A percentile compares a stretch with the other conserved stretches of the same genome.
Conservation (phyloP, 495 filamentous ascomycete genomes). For the Tuber borchii region DNA sequence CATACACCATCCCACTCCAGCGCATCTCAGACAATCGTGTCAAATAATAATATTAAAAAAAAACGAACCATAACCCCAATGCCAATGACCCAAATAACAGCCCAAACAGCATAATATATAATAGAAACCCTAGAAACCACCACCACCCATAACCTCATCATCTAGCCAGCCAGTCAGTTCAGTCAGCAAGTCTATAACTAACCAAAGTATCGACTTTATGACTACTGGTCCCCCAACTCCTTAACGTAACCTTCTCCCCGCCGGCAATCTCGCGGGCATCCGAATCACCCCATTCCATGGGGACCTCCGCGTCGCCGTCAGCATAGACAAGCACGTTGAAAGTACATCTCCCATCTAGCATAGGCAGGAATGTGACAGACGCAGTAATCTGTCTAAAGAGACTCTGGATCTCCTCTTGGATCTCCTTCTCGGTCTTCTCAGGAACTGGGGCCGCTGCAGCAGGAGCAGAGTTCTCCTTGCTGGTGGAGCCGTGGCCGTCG, state of each 20-base stretch:
- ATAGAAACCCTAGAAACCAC: conserved; percentile 3
- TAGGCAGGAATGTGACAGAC: conserved; percentile 91
- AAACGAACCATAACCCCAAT: conserved; percentile 10
- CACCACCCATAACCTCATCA: background rate
- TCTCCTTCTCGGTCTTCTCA: conserved; percentile 86
- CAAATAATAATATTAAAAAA: background rate
- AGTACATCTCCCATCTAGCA: conserved; percentile 86
- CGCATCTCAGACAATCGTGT: background rate
- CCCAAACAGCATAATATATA: conserved; percentile 2
- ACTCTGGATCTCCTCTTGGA: conserved; percentile 87
- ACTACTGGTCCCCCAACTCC: conserved; percentile 90
- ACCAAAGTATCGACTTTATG: conserved; percentile 92
- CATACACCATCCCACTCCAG: background rate
- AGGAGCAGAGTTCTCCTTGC: conserved; percentile 29
- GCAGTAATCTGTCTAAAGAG: conserved; percentile 98
- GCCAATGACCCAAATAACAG: conserved; percentile 10
- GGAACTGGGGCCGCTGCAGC: conserved; percentile 27
- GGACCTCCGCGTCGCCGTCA: conserved; percentile 91
- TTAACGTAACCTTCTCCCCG: conserved; percentile 88
- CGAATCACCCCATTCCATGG: conserved; percentile 97
- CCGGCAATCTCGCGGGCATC: conserved; percentile 96
- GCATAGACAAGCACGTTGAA: conserved; percentile 99
- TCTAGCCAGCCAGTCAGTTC: conserved; percentile 26
- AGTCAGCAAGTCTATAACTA: conserved; percentile 66
- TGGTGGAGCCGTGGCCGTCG: conserved; percentile 44